phyloP scores from a whole-genome alignment of 805 yeast species.

The Ogataea pignaliae region DNA sequence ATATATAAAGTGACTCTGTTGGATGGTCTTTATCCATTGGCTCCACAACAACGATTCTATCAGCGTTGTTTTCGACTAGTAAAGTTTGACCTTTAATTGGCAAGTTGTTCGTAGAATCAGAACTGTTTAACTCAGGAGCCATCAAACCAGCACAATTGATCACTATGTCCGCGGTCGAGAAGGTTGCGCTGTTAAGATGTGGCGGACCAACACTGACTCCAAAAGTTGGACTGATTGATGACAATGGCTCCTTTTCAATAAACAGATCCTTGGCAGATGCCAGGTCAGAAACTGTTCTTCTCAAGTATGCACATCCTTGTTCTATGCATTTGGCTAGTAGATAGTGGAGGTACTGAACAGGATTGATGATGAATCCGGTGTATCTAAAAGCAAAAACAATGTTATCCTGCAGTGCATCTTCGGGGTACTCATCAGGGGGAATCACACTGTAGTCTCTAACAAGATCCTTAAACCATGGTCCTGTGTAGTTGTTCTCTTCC shows the following conservation, averaged over 20 bases:
- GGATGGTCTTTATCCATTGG: constrained; percentile 28
- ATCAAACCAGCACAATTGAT: constrained; percentile 53
- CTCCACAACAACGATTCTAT: constrained; percentile 32
- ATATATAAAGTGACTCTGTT: constrained; percentile 48
- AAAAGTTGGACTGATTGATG: constrained; percentile 16
- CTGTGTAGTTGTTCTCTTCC: constrained; percentile 24
- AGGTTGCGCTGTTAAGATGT: constrained; percentile 6
- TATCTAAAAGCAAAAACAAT: constrained; percentile 46
- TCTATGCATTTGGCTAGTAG: constrained; percentile 41
- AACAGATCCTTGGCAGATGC: constrained; percentile 24
- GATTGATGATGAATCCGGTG: constrained; percentile 58
- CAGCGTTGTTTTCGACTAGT: constrained; percentile 42
- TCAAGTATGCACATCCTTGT: constrained; percentile 42
- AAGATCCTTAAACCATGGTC: constrained; percentile 37
- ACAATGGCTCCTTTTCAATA: constrained; percentile 4
- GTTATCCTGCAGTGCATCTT: constrained; percentile 20
- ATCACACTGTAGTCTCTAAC: constrained; percentile 33
- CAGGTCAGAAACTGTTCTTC: constrained; percentile 38
- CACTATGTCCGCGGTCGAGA: constrained; percentile 37
- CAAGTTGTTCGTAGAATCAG: constrained; percentile 36
- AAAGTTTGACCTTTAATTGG: constrained; percentile 60
- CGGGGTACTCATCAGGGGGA: constrained; percentile 29
- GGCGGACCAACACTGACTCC: constrained; percentile 10
- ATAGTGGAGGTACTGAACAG: constrained; percentile 51
- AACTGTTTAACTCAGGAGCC: constrained; percentile 42